Evolutionary conservation across 805 yeast species (phyloP).

Genomic region (Naumovozyma castellii): DNA sequence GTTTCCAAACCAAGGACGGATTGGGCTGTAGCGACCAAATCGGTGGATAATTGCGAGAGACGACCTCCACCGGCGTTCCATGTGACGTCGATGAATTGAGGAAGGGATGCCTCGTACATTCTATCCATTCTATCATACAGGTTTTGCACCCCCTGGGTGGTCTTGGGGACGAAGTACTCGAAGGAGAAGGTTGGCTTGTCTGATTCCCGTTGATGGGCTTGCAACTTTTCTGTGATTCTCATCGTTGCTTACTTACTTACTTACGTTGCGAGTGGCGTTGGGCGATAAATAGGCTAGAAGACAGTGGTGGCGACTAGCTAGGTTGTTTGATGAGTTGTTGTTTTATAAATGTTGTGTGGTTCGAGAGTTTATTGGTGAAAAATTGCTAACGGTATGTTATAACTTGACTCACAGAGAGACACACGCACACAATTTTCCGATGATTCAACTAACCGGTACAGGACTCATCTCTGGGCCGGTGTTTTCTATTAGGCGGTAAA

Average conservation of each 20-base stretch:
- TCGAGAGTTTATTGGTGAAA: no score
- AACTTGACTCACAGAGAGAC: no score
- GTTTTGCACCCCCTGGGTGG: constrained; percentile 93
- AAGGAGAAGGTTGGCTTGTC: constrained; percentile 73
- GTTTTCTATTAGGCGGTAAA: no score
- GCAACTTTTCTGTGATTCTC: constrained; percentile 35
- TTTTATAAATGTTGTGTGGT: no score
- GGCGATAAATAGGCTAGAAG: not conserved
- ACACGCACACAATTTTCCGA: no score
- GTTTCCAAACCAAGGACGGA: constrained; percentile 87
- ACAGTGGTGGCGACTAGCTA: constrained; percentile 1
- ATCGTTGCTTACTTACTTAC: constrained; percentile 12
- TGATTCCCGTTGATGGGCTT: constrained; percentile 25
- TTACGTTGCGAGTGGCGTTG: no score
- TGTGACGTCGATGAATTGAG: constrained; percentile 88
- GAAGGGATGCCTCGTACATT: constrained; percentile 78
- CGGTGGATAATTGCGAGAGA: constrained; percentile 72
- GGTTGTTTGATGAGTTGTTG: no score
- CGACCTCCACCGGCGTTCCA: constrained; percentile 96
- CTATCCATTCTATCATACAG: constrained; percentile 95
- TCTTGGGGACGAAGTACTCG: constrained; percentile 95
- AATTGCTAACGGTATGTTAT: no score
- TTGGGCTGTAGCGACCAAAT: constrained; percentile 85
- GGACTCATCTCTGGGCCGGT: no score
- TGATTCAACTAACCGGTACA: no score